Base-by-base conservation (phyloP, 371 early-diverging fungal species). In the Dichotomocladium elegans region DNA sequence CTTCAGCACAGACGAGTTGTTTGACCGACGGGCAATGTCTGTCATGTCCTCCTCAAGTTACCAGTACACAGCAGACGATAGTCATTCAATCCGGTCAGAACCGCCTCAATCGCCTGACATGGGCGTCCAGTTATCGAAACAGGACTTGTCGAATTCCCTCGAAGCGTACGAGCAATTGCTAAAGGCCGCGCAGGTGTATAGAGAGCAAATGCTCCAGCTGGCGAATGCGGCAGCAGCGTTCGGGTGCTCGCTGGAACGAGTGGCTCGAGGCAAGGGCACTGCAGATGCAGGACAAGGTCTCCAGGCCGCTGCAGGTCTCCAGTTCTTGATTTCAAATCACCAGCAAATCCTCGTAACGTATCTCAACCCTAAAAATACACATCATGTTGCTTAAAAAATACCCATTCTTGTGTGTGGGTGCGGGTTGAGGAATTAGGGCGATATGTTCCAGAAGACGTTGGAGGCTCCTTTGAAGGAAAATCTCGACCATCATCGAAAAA, bases 261-360 rank as follows among this genome's bases (percentile, higher is more conserved):
- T 80, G 27, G 80, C 80, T 3, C 68, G 67, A 51, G 68, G 70
- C 34, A 76, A 74, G 46, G 68, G 68, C 8, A 67, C 77, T 4
- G 51, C 71, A 34, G 64, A 72, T 21, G 53, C 66, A 43, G 68
- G 74, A 17, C 67, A 72, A 37, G 70, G 73, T 24, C 54, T 80
- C 7, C 80, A 80, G 44, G 77, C 80, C 2, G 77, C 77, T 11
- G 72, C 80, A n/a, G 80, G 80, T 25, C 61, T 80, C 28, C 80
- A 80, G 41, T 70, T 71, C 26, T 49, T 80, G 33, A 71, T 74
- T 56, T 80, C 80, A 41, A 80, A 80, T 60, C 80, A 80, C 57
- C 77, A 80, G 37, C 80, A 77, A 46, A 64, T 80, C 29, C 61
- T 80, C 66, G 80, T 79, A 73, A 60, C 49, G 6, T n/a, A n/a